Base-by-base conservation (phyloP, 805 yeast genomes). In the Metahyphopichia silvanorum region DNA sequence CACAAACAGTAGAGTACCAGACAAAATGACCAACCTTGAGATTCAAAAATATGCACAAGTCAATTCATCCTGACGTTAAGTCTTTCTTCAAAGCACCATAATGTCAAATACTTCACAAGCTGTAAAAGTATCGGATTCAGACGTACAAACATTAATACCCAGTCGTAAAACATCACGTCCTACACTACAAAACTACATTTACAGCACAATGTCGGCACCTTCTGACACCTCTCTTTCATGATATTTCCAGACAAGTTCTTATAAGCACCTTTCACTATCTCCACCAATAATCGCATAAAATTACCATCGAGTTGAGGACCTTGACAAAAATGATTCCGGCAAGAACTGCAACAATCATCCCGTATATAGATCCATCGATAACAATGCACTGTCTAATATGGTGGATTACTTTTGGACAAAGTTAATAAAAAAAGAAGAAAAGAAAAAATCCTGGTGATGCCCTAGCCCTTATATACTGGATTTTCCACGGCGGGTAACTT, bases 361-460 rank as follows among this genome's bases (percentile, higher is more conserved):
- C 46, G 33, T 36, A 41, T 39, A 35, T 21, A 30, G 34, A 31
- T 38, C 40, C 32, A 48, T 42, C 52, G 58, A 58, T 57, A 54
- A 36, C 46, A 55, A 51, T 63, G 82, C 76, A 77, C 84, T 77
- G 84, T 77, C 84, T 77, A 59, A 53, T 59, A 79, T 69, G 78
- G 74, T 66, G 82, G 82, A 73, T 63, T 55, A 27, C 67, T 71
- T 75, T 76, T 73, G 81, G 81, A 77, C 80, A 77, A 76, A 76
- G 81, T 75, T 56, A 57, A 54, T 41, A 43, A 52, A 43, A 45
- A 49, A 50, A 45, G 42, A 29, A 19, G 18, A 25, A 26, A 32
- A 19, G 21, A 28, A 21, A 35, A 26, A 32, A 23, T 18, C 9
- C 11, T 10, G 8, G 9, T 8, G 21, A 20, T 29, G 21, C 25